These are phyloP conservation scores for Avena eriantha DNA, from an alignment of 176 grass and related monocot species.

Conservation along the genomic window DNA sequence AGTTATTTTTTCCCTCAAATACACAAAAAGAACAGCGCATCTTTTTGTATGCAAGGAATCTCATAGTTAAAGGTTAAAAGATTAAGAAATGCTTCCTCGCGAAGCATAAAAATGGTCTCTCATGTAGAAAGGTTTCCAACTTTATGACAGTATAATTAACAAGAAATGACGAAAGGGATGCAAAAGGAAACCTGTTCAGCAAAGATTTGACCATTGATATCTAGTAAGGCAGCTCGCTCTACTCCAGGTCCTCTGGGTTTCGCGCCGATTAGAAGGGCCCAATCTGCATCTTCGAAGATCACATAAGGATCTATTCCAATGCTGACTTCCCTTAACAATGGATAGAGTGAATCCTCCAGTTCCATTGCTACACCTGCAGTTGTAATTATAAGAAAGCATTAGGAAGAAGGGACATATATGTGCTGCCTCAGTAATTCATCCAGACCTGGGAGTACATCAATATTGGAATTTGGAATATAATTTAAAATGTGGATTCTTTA, in stretches of 20 bases:
- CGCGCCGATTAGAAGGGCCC: conserved; percentile 96
- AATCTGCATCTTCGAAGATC: conserved; percentile 68
- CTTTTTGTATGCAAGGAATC: neutral
- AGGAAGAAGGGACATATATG: conserved; percentile 34
- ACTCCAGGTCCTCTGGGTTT: conserved; percentile 97
- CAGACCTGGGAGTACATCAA: conserved; percentile 20
- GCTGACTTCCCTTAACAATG: conserved; percentile 89
- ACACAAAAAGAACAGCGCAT: neutral
- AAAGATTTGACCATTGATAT: conserved; percentile 97
- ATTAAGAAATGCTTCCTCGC: neutral
- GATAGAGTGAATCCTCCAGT: conserved; percentile 93
- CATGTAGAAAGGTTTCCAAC: neutral
- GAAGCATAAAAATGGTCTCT: neutral
- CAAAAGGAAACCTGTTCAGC: conserved; percentile 72
- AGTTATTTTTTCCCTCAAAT: neutral
- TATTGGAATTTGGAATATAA: neutral
- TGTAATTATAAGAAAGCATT: conserved; percentile 34
- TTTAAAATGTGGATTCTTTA: conserved; percentile 15
- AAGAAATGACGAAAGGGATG: neutral
- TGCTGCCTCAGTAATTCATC: neutral
- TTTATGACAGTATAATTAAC: neutral
- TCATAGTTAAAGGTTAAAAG: neutral
- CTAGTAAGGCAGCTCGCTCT: conserved; percentile 83
- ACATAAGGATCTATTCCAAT: conserved; percentile 87
- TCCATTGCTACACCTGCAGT: conserved; percentile 94